Conservation (phyloP, 257 asterid species). For the Ehretia macrophylla region DNA sequence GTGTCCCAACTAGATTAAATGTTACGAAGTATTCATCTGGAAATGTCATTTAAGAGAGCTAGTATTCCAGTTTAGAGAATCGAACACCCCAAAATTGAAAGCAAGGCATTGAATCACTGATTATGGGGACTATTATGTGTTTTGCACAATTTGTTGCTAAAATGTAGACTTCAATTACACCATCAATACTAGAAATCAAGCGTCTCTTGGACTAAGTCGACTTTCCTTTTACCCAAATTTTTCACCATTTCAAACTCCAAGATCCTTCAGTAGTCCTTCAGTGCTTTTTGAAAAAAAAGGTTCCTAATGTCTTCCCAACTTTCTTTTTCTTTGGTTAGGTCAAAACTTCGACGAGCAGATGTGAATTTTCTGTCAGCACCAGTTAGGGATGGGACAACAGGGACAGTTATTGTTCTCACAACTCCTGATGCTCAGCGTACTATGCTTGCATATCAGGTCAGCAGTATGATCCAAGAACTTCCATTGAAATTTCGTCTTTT, state of each 20-base stretch:
- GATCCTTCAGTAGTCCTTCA: too few relatives aligned
- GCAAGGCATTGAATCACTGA: too few relatives aligned
- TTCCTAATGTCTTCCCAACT: background rate
- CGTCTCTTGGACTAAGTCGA: background rate
- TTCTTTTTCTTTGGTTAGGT: constrained; percentile 34
- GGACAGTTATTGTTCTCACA: constrained; percentile 93
- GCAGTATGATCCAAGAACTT: background rate
- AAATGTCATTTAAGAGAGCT: too few relatives aligned
- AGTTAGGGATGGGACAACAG: constrained; percentile 87
- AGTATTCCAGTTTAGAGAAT: too few relatives aligned
- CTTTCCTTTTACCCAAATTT: background rate
- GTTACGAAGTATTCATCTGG: too few relatives aligned
- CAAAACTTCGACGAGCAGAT: constrained; percentile 88
- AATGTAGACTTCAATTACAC: too few relatives aligned
- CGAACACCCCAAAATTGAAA: too few relatives aligned
- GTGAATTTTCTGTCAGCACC: constrained; percentile 85
- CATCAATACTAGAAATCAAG: too few relatives aligned
- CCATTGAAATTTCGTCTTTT: background rate
- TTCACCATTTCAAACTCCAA: background rate
- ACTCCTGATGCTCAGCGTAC: constrained; percentile 96
- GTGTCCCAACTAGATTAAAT: too few relatives aligned
- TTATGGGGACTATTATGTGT: too few relatives aligned
- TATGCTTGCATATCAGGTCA: constrained; percentile 95
- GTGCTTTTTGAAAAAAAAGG: background rate
- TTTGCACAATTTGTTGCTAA: too few relatives aligned